A percentile compares a stretch with the other conserved stretches of the same genome.
These are phyloP conservation scores for Candolleomyces aberdarensis DNA, from an alignment of 768 basidiomycete genomes.

Conservation along the genomic window DNA sequence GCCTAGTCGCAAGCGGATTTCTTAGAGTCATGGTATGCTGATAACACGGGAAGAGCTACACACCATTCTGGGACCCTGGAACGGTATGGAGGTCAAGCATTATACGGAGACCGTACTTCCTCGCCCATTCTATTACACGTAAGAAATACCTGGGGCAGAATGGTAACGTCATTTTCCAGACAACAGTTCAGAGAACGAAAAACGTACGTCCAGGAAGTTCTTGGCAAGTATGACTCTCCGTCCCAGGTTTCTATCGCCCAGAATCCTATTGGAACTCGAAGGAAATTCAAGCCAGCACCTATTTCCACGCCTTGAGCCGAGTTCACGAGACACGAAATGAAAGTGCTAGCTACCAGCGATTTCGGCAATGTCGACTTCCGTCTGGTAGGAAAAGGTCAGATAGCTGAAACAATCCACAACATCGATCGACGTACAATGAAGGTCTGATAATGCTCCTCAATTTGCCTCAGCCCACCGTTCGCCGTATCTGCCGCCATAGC, in stretches of 20 bases:
- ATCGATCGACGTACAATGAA: slow-evolving; percentile 62
- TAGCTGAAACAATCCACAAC: too few species aligned
- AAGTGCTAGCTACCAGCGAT: slow-evolving; percentile 52
- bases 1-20: slow-evolving; percentile 23
- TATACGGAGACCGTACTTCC: slow-evolving; percentile 88
- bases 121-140: slow-evolving; percentile 73
- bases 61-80: slow-evolving; percentile 78
- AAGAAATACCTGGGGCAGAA: slow-evolving; percentile 57
- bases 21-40: not conserved
- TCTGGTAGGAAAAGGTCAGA: slow-evolving; percentile 37
- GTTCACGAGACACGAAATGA: not conserved
- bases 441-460: slow-evolving; percentile 77
- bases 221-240: slow-evolving; percentile 73
- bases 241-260: slow-evolving; percentile 82
- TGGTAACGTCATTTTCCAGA: not conserved
- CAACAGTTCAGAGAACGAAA: not conserved
- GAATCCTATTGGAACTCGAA: slow-evolving; percentile 77
- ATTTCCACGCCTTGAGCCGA: not conserved
- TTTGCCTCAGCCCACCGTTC: slow-evolving; percentile 51
- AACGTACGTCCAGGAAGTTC: slow-evolving; percentile 70
- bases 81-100: slow-evolving; percentile 77
- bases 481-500: slow-evolving; percentile 66
- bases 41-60: slow-evolving; percentile 4
- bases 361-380: slow-evolving; percentile 81
- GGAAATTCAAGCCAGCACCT: slow-evolving; percentile 79